Evolutionary conservation across 768 basidiomycete genomes (phyloP).

Genomic region (Lyophyllum decastes): DNA sequence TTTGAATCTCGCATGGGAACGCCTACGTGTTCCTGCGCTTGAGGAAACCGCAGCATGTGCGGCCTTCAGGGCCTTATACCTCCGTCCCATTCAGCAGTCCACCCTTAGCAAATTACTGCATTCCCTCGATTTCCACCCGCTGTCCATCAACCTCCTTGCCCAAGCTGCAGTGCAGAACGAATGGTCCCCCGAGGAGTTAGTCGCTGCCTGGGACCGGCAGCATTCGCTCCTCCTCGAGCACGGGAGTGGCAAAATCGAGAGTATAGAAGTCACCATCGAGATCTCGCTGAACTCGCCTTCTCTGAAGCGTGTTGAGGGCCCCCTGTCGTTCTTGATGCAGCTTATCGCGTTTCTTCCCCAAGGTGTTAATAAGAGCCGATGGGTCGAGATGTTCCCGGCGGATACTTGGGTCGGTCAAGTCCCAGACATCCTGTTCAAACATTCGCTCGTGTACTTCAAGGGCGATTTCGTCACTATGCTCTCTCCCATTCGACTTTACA

Average conservation of each 20-base stretch:
- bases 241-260: slow-evolving; percentile 11
- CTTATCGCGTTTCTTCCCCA: slow-evolving; percentile 14
- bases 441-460: slow-evolving; percentile 9
- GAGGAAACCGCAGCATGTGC: slow-evolving; percentile 7
- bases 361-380: slow-evolving; percentile 2
- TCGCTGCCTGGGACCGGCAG: slow-evolving; percentile 13
- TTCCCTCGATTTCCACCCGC: slow-evolving; percentile 14
- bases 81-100: not conserved
- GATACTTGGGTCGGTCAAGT: not conserved
- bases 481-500: slow-evolving; percentile 16
- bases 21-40: slow-evolving; percentile 7
- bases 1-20: slow-evolving; percentile 7
- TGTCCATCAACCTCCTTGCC: slow-evolving; percentile 16
- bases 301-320: slow-evolving; percentile 1
- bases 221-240: slow-evolving; percentile 6
- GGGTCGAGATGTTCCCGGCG: slow-evolving; percentile 1
- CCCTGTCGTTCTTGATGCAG: not conserved
- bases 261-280: slow-evolving; percentile 9
- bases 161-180: too few species aligned
- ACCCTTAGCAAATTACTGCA: slow-evolving; percentile 6
- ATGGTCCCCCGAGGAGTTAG: slow-evolving; percentile 9
- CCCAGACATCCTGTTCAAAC: slow-evolving; percentile 8
- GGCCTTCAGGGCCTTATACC: slow-evolving; percentile 7
- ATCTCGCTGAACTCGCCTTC: slow-evolving; percentile 15
- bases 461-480: slow-evolving; percentile 12